Conservation (phyloP, 1,284 basidiomycete genomes). For the Testicularia cyperi region DNA sequence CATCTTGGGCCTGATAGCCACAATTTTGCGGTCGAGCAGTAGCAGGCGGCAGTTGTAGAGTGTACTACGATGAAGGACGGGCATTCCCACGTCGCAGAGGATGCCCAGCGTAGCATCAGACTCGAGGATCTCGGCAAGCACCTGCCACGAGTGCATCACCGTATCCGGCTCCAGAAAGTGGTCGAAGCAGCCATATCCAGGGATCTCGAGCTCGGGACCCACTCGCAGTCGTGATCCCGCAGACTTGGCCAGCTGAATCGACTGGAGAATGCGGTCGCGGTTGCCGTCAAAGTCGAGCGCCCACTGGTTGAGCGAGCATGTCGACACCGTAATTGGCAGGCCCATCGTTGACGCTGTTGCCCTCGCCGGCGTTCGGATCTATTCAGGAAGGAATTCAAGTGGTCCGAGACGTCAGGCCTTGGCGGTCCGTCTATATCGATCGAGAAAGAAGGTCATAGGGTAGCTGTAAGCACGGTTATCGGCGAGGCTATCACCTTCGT, state of each 20-base stretch:
- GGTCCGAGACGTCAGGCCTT: too few species aligned
- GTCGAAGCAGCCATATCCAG: conserved; percentile 65
- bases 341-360: conserved; percentile 12
- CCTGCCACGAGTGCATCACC: conserved; percentile 55
- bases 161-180: conserved; percentile 56
- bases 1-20: conserved; percentile 96
- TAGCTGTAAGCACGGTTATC: too few species aligned
- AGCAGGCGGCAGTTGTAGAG: conserved; percentile 95
- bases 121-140: conserved; percentile 48
- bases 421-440: too few species aligned
- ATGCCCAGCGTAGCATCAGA: conserved; percentile 49
- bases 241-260: conserved; percentile 82
- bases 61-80: conserved; percentile 91
- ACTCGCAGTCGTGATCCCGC: conserved; percentile 88
- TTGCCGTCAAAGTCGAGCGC: conserved; percentile 84
- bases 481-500: too few species aligned
- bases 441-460: too few species aligned
- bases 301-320: conserved; percentile 92
- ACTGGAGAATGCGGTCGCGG: conserved; percentile 82
- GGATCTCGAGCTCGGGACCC: conserved; percentile 98
- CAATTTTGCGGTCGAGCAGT: conserved; percentile 78
- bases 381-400: background rate
- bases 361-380: background rate
- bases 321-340: conserved; percentile 49
- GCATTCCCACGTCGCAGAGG: conserved; percentile 62